Evolutionary conservation across 2,329 filamentous ascomycete species (phyloP).

Genomic region (Colletotrichum sp.): DNA sequence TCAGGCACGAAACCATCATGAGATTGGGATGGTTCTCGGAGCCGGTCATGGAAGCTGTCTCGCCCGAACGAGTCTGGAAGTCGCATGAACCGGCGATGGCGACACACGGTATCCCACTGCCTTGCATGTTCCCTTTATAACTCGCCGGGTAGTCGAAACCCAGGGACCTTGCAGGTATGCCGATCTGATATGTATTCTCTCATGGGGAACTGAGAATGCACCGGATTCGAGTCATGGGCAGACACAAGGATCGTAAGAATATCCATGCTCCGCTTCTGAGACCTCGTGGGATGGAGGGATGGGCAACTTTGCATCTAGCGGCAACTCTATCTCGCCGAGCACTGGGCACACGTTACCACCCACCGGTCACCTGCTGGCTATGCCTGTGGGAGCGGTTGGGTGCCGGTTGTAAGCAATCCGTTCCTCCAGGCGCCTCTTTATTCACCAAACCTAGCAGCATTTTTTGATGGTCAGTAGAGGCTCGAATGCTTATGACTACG

Average conservation of each 20-base stretch:
- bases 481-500: not conserved
- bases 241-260: not conserved
- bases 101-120: not conserved
- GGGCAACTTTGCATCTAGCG: not conserved
- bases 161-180: not conserved
- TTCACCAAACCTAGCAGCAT: not conserved
- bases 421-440: not conserved
- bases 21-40: not conserved
- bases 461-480: not conserved
- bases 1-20: not conserved
- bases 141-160: not conserved
- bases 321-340: not conserved
- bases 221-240: not conserved
- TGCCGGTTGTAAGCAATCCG: not conserved
- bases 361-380: not conserved
- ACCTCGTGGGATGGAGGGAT: not conserved
- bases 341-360: not conserved
- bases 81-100: not conserved
- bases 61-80: not conserved
- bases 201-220: not conserved
- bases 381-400: not conserved
- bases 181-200: not conserved
- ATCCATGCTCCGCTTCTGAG: not conserved
- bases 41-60: not conserved
- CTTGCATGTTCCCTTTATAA: not conserved